Evolutionary conservation across 169 alveolate genomes (phyloP), one percentile per base, ranked within the genome.

Genomic region (Plasmodium adleri): DNA sequence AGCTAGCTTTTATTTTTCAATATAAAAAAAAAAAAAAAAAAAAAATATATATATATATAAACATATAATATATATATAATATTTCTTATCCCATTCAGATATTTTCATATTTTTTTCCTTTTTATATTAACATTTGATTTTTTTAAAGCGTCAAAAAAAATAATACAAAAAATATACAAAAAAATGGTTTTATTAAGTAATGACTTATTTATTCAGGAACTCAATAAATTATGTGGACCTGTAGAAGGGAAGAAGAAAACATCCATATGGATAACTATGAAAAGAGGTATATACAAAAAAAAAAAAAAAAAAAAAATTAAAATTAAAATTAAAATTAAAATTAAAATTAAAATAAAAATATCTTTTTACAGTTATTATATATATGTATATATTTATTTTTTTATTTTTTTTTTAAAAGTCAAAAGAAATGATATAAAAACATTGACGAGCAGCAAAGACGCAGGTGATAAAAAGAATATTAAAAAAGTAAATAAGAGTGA

Each of bases 181-280:
- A 70, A 45, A 56, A 93, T 93, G 96, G 96, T 93, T 17, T 73
- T 93, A 52, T 58, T 93, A 89, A 83, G 91, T 68, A 83, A 89
- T 49, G 86, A 85, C 24, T 88, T 66, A 26, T 93, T 93, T 66
- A 59, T 93, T 43, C 76, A 91, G 74, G 92, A 91, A 88, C 32
- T 93, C 62, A 73, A 87, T 26, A 91, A 91, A 50, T 71, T 93
- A 88, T 86, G 93, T 49, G 83, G 58, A 10, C 88, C 59, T n/a
- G 93, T 76, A 32, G 86, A 91, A 15, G 93, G 80, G 13, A 59
- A 88, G 6, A 80, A 71, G 20, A 87, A 83, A 49, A 90, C 93
- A 49, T 88, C 96, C 28, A 83, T 93, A 47, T 88, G 96, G 93
- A 91, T 93, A 15, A 91, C 94, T n/a, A 92, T 92, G 88, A 93